Conservation (phyloP, 2,329 filamentous ascomycete species). For the Xylaria sp. region DNA sequence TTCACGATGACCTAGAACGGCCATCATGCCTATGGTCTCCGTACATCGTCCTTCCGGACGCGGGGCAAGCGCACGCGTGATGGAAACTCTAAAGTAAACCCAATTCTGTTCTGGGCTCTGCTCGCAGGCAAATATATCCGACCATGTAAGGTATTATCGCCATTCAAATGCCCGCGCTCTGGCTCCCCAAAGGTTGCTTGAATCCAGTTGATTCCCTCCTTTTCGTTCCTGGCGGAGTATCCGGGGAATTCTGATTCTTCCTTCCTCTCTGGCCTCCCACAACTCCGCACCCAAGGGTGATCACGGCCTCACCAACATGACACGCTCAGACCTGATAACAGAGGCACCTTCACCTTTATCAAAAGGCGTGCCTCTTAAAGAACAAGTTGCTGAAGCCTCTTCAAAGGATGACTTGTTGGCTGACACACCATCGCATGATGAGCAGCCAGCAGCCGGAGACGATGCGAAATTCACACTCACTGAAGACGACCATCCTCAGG, state of each 20-base stretch:
- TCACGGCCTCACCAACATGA: conserved; percentile 3
- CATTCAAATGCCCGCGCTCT: neutral
- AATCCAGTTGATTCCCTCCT: neutral
- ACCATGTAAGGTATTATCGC: conserved; percentile 11
- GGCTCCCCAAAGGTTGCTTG: neutral
- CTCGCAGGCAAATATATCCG: neutral
- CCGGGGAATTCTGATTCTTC: neutral
- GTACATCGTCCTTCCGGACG: neutral
- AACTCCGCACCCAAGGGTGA: neutral
- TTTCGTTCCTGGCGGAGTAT: neutral
- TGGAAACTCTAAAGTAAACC: conserved; percentile 21
- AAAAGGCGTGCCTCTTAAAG: neutral
- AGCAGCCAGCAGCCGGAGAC: neutral
- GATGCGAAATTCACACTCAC: conserved; percentile 42
- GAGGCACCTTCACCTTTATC: neutral
- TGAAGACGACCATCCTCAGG: conserved; percentile 54
- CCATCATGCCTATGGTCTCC: neutral
- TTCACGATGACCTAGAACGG: neutral
- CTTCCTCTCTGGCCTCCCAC: neutral
- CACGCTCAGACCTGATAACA: neutral
- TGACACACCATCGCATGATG: conserved; percentile 6
- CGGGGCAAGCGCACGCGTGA: conserved; percentile 10
- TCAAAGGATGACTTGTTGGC: neutral
- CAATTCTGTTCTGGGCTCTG: neutral
- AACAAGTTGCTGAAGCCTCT: neutral